A percentile compares a stretch with the other conserved stretches of the same genome.
Conservation (phyloP, 306 rosid species). For the Quercus mongolica region DNA sequence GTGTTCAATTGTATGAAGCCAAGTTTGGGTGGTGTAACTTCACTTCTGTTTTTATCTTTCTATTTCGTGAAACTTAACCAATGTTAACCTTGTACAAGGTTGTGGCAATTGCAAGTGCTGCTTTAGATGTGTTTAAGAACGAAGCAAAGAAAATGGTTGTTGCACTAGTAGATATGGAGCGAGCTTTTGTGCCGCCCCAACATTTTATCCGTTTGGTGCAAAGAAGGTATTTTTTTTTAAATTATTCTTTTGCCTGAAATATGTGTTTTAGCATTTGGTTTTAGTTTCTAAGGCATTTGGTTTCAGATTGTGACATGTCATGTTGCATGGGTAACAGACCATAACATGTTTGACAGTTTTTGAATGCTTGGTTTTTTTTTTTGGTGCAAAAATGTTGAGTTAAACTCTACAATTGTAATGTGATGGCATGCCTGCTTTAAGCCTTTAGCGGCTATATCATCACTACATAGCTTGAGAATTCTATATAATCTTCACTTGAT, state of each 20-base stretch:
- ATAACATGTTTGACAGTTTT: background rate
- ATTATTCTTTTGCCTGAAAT: background rate
- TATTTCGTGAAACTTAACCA: background rate
- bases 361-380: background rate
- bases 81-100: constrained; percentile 41
- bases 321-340: background rate
- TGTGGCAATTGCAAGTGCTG: constrained; percentile 84
- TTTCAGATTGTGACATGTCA: background rate
- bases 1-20: constrained; percentile 1
- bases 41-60: background rate
- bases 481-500: too few species aligned
- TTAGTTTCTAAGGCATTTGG: background rate
- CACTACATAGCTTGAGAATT: too few species aligned
- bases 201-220: constrained; percentile 96
- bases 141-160: constrained; percentile 97
- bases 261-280: background rate
- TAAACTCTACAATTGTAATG: background rate
- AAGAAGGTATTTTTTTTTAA: constrained; percentile 58
- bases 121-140: constrained; percentile 77
- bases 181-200: constrained; percentile 98
- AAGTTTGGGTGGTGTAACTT: background rate
- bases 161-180: constrained; percentile 98
- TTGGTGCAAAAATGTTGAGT: background rate
- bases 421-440: background rate
- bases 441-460: too few species aligned